Evolutionary conservation across 202 grass and related monocot species (phyloP).

Genomic region (Panicum virgatum): DNA sequence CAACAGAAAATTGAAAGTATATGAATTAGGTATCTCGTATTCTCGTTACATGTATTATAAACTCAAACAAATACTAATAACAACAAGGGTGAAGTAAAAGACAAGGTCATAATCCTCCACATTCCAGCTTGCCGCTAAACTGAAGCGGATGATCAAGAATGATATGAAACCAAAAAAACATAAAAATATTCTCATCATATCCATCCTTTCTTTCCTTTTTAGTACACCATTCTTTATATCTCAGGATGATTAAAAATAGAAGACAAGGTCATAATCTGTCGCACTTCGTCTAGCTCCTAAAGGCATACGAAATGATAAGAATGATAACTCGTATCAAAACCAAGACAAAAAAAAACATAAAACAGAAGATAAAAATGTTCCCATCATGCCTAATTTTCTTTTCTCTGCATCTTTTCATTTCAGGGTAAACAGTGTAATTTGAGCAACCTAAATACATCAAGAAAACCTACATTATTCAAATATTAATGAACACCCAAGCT

Average conservation of each 20-base stretch:
- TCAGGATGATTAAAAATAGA: slow-evolving; percentile 11
- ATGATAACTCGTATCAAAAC: neutral
- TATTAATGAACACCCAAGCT: neutral
- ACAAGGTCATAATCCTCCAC: neutral
- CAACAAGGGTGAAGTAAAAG: neutral
- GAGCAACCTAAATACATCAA: slow-evolving; percentile 1
- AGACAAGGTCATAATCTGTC: neutral
- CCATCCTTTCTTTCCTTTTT: neutral
- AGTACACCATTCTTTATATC: neutral
- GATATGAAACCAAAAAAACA: neutral
- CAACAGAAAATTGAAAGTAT: slow-evolving; percentile 28
- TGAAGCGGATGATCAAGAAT: neutral
- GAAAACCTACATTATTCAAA: neutral
- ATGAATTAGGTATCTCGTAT: neutral
- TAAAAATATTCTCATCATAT: neutral
- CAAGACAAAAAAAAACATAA: neutral
- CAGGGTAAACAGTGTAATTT: neutral
- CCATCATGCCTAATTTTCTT: neutral
- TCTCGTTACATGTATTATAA: slow-evolving; percentile 3
- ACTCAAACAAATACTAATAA: slow-evolving; percentile 2
- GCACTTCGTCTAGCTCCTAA: neutral
- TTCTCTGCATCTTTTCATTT: neutral
- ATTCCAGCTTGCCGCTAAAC: slow-evolving; percentile 3
- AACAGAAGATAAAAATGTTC: neutral
- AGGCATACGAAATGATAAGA: neutral